phyloP scores from a whole-genome alignment of 2,329 filamentous ascomycete species.

The Acrodontium crateriforme region DNA sequence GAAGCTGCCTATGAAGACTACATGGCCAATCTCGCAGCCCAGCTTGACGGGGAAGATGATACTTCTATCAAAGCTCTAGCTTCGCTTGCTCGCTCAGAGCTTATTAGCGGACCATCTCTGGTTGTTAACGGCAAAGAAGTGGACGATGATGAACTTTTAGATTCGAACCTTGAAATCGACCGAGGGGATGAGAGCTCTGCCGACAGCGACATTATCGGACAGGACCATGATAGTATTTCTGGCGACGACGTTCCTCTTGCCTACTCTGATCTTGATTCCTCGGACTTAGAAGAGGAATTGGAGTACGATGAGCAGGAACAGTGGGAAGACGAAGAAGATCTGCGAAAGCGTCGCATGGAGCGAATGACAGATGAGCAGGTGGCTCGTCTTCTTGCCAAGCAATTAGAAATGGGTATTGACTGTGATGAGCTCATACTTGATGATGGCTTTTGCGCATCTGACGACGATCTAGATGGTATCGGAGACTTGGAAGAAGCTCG shows the following conservation, averaged over 20 bases:
- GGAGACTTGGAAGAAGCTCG: slow-evolving; percentile 19
- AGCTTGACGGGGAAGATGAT: slow-evolving; percentile 14
- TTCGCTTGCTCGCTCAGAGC: slow-evolving; percentile 2
- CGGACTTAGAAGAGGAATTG: slow-evolving; percentile 21
- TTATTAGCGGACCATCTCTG: slow-evolving; percentile 14
- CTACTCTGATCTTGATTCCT: slow-evolving; percentile 23
- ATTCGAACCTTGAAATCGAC: slow-evolving; percentile 17
- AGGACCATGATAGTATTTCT: slow-evolving; percentile 12
- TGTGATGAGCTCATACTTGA: slow-evolving; percentile 45
- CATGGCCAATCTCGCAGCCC: slow-evolving; percentile 47
- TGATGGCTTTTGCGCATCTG: slow-evolving; percentile 20
- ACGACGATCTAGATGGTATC: slow-evolving; percentile 11
- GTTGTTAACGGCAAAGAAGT: slow-evolving; percentile 17
- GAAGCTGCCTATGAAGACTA: slow-evolving; percentile 48
- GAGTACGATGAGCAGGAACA: slow-evolving; percentile 21
- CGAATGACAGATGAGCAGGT: slow-evolving; percentile 46
- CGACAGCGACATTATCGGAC: slow-evolving; percentile 6
- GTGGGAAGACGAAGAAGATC: slow-evolving; percentile 28
- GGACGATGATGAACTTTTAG: slow-evolving; percentile 16
- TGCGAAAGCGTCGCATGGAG: slow-evolving; percentile 25
- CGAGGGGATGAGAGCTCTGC: slow-evolving; percentile 14
- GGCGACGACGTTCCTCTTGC: slow-evolving; percentile 27
- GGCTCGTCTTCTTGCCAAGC: slow-evolving; percentile 46
- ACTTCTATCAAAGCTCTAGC: slow-evolving; percentile 1
- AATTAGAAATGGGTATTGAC: slow-evolving; percentile 49